Conservation (phyloP, 2,329 filamentous ascomycete genomes). For the Aspergillus melleus region DNA sequence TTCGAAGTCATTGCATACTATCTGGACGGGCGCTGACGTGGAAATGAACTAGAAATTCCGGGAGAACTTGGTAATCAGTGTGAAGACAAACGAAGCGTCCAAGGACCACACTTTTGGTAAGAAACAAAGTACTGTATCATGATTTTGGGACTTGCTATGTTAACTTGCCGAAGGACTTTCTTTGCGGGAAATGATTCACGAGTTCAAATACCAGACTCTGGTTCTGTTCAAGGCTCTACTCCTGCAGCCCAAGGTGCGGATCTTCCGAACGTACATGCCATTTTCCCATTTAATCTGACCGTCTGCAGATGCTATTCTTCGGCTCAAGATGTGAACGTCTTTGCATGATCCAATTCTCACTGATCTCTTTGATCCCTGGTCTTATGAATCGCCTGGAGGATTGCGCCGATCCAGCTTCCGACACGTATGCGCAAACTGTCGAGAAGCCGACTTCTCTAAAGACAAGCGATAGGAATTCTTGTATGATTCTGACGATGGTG, state of each 20-base stretch:
- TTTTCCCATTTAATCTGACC: conserved; percentile 13
- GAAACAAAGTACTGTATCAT: conserved; percentile 24
- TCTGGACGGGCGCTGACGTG: conserved; percentile 15
- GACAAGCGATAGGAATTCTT: conserved; percentile 86
- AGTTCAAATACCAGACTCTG: conserved; percentile 92
- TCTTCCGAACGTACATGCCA: not conserved
- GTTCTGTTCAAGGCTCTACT: conserved; percentile 92
- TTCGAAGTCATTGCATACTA: not conserved
- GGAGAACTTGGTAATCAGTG: conserved; percentile 69
- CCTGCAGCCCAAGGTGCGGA: conserved; percentile 82
- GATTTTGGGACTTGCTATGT: conserved; percentile 4
- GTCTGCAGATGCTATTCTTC: conserved; percentile 88
- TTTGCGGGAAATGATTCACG: conserved; percentile 84
- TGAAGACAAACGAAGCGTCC: conserved; percentile 66
- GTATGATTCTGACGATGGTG: conserved; percentile 39
- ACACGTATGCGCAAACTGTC: conserved; percentile 74
- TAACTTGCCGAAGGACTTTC: conserved; percentile 56
- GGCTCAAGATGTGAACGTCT: conserved; percentile 92
- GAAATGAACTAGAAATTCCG: conserved; percentile 69
- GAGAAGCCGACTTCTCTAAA: conserved; percentile 79
- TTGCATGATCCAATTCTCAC: conserved; percentile 98
- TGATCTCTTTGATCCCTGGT: conserved; percentile 92
- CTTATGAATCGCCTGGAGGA: conserved; percentile 90
- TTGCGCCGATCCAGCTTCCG: conserved; percentile 89
- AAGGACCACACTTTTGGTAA: conserved; percentile 84